Evolutionary conservation across 1,139 yeast species (phyloP).

Genomic region (Pneumocystis carinii): DNA sequence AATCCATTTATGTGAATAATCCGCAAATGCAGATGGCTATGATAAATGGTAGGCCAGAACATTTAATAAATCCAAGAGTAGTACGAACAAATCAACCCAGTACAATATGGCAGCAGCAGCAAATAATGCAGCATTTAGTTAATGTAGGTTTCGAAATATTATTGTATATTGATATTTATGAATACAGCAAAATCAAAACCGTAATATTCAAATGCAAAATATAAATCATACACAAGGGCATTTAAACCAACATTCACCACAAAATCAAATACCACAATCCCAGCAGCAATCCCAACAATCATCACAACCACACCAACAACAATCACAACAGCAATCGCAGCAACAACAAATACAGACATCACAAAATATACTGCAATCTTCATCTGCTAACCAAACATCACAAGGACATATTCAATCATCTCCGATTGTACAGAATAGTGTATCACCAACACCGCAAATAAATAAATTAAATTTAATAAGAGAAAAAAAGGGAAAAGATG

Average conservation of each 20-base stretch:
- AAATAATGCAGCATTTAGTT: not conserved
- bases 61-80: not conserved
- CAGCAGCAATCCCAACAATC: slow-evolving; percentile 5
- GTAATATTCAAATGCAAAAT: not conserved
- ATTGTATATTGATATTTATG: not conserved
- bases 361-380: slow-evolving; percentile 12
- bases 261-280: slow-evolving; percentile 5
- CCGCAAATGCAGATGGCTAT: slow-evolving; percentile 9
- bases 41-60: slow-evolving; percentile 1
- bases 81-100: not conserved
- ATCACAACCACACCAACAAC: slow-evolving; percentile 16
- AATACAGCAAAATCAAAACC: not conserved
- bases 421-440: slow-evolving; percentile 21
- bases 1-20: slow-evolving; percentile 8
- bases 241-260: not conserved
- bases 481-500: slow-evolving; percentile 29
- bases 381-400: slow-evolving; percentile 11
- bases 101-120: slow-evolving; percentile 4
- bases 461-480: slow-evolving; percentile 27
- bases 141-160: slow-evolving; percentile 3
- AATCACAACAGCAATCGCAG: slow-evolving; percentile 13
- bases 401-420: slow-evolving; percentile 19
- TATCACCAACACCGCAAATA: slow-evolving; percentile 36
- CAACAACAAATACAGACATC: slow-evolving; percentile 17
- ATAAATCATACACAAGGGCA: not conserved